Conservation (phyloP, 257 asterid species). For the Lycium ferocissimum region DNA sequence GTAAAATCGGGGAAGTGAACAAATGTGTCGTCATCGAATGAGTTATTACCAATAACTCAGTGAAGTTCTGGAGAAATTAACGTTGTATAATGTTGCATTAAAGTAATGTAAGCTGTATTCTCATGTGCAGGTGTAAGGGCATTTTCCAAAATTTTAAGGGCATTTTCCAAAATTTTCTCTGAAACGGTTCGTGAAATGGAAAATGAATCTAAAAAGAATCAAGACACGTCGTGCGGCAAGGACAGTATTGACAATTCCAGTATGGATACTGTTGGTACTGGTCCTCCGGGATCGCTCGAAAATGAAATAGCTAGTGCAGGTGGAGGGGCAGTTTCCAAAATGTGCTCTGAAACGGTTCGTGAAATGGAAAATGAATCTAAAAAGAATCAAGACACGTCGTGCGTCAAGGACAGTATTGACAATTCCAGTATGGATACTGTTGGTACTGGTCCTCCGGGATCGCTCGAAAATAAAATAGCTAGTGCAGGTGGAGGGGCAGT, state of each 20-base stretch:
- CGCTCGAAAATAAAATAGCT: background rate
- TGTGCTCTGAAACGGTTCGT: too few species aligned
- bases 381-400: too few species aligned
- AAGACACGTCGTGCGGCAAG: too few species aligned
- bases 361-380: too few species aligned
- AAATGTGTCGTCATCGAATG: background rate
- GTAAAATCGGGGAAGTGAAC: background rate
- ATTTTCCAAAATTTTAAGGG: too few species aligned
- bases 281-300: background rate
- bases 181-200: too few species aligned
- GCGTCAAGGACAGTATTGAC: constrained; percentile 19
- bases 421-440: background rate
- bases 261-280: background rate
- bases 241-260: constrained; percentile 9
- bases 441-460: constrained; percentile 2
- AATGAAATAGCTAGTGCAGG: background rate
- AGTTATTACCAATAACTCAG: background rate
- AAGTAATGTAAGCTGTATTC: too few species aligned
- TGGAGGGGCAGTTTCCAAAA: too few species aligned
- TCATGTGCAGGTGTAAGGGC: constrained; percentile 30
- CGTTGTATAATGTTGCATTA: too few species aligned
- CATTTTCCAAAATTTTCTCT: too few species aligned
- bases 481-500: too few species aligned
- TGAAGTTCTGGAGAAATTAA: background rate
- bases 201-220: too few species aligned